These are phyloP conservation scores for Cicer cuneatum DNA, from an alignment of 306 rosid species.

Conservation along the genomic window DNA sequence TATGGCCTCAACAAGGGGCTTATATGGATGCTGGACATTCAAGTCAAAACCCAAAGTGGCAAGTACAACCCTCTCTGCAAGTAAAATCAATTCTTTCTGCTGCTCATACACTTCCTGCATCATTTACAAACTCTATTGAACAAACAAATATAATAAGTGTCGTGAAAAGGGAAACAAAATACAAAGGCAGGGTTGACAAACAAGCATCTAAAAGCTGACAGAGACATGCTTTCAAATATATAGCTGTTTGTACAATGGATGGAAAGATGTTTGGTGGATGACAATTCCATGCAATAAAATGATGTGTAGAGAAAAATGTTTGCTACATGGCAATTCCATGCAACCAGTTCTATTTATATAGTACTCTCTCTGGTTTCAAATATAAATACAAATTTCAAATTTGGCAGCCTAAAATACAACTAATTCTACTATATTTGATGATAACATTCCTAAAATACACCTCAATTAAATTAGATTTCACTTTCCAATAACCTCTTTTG, in stretches of 20 bases:
- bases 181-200: neutral
- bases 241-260: constrained; percentile 11
- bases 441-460: neutral
- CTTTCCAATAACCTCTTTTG: neutral
- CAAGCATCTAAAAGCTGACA: neutral
- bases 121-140: constrained; percentile 35
- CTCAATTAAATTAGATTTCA: neutral
- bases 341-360: constrained; percentile 11
- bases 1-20: constrained; percentile 98
- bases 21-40: constrained; percentile 93
- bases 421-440: neutral
- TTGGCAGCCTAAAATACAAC: neutral
- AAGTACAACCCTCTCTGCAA: constrained; percentile 91
- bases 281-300: constrained; percentile 30
- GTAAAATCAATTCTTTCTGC: constrained; percentile 88
- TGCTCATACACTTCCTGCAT: constrained; percentile 96
- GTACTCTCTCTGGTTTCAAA: neutral
- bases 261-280: neutral
- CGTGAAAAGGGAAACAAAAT: constrained; percentile 25
- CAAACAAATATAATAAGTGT: constrained; percentile 29
- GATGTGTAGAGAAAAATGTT: constrained; percentile 30
- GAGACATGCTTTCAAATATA: constrained; percentile 42
- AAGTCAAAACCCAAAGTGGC: constrained; percentile 89
- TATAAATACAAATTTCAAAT: neutral
- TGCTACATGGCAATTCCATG: constrained; percentile 33